These are phyloP conservation scores for Neofusicoccum sp. DNA, from an alignment of 2,329 filamentous ascomycete species.

Conservation along the genomic window DNA sequence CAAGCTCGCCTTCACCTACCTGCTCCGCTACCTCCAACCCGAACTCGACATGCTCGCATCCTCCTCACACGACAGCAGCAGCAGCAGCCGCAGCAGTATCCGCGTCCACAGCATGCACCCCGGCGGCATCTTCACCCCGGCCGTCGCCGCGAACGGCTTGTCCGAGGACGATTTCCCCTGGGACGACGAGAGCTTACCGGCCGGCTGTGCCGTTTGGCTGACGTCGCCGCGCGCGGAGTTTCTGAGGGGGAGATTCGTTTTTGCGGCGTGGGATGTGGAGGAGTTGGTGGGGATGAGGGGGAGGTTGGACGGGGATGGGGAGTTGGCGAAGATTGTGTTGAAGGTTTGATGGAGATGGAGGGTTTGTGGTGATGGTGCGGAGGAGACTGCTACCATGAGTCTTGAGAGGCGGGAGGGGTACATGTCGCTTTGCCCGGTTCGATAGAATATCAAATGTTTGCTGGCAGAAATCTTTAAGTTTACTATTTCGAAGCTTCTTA, in stretches of 20 bases:
- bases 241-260: constrained; percentile 26
- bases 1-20: constrained; percentile 14
- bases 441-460: too few relatives aligned
- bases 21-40: constrained; percentile 18
- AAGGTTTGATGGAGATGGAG: not conserved
- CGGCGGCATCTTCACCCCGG: not conserved
- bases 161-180: not conserved
- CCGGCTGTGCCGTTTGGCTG: constrained; percentile 35
- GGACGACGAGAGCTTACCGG: not conserved
- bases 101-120: not conserved
- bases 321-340: not conserved
- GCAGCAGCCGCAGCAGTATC: not conserved
- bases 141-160: not conserved
- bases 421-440: too few relatives aligned
- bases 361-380: not conserved
- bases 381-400: too few relatives aligned
- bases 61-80: not conserved
- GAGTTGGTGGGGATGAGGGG: constrained; percentile 26
- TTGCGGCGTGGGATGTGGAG: constrained; percentile 35
- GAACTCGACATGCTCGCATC: not conserved
- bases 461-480: too few relatives aligned
- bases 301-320: not conserved
- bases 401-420: too few relatives aligned
- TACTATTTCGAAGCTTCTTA: too few relatives aligned
- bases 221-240: constrained; percentile 30